phyloP scores from a whole-genome alignment of 305 asterid species.

The Fraxinus greggii region DNA sequence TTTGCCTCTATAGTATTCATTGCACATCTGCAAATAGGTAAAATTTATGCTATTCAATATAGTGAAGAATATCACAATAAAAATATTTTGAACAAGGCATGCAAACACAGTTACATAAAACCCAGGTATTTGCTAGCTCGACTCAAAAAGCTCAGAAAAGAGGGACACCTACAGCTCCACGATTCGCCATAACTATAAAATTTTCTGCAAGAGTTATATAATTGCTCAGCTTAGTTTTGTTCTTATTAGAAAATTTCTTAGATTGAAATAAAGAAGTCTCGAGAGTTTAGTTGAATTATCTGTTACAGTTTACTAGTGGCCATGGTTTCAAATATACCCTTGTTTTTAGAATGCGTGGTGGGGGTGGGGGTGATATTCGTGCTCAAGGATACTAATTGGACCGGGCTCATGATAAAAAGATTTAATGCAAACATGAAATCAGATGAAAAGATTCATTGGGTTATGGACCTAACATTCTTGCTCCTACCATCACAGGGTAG shows the following conservation, averaged over 20 bases:
- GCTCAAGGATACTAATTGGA: background rate
- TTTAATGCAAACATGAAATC: background rate
- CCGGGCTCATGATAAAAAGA: background rate
- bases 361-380: background rate
- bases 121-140: background rate
- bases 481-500: background rate
- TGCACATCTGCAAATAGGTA: constrained; percentile 24
- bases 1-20: constrained; percentile 22
- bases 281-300: background rate
- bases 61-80: background rate
- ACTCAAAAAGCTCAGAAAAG: background rate
- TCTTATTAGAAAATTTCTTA: background rate
- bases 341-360: background rate
- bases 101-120: background rate
- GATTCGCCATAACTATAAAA: background rate
- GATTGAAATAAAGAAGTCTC: background rate
- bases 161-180: background rate
- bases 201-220: background rate
- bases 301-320: background rate
- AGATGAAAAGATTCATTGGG: background rate
- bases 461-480: background rate
- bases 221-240: background rate
- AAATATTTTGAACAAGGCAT: background rate
- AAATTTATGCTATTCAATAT: constrained; percentile 6
- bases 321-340: background rate